These are phyloP conservation scores for Hymenoscyphus linearis DNA, from an alignment of 2,329 filamentous ascomycete genomes.

Conservation along the genomic window DNA sequence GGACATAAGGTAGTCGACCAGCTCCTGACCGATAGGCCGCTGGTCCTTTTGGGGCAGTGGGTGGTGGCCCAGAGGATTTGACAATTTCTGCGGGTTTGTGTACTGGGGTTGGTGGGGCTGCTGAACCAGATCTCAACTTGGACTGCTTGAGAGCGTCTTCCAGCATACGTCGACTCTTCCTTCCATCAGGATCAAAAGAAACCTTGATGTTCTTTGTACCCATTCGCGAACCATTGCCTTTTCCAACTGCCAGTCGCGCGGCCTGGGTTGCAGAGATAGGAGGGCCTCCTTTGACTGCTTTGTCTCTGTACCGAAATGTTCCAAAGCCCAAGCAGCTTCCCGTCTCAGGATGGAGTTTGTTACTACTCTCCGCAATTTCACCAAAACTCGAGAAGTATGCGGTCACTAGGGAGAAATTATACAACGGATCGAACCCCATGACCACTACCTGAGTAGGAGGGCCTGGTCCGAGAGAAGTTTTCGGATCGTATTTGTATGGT, in stretches of 20 bases:
- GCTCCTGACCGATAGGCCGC: constrained; percentile 18
- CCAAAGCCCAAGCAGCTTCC: constrained; percentile 93
- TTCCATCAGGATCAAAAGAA: constrained; percentile 83
- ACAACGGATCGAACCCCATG: constrained; percentile 91
- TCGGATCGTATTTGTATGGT: constrained; percentile 75
- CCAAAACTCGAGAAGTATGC: constrained; percentile 76
- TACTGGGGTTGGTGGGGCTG: constrained; percentile 27
- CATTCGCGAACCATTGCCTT: constrained; percentile 73
- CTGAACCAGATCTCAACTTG: constrained; percentile 18
- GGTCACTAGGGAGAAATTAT: constrained; percentile 70
- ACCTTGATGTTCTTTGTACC: constrained; percentile 74
- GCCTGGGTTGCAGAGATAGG: constrained; percentile 68
- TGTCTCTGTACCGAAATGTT: constrained; percentile 82
- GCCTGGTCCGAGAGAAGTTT: constrained; percentile 80
- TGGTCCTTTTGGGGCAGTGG: constrained; percentile 82
- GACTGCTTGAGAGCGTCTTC: constrained; percentile 59
- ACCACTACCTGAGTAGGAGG: constrained; percentile 89
- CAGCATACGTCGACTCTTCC: constrained; percentile 73
- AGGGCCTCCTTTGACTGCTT: constrained; percentile 35
- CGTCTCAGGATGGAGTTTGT: constrained; percentile 91
- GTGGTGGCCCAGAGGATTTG: constrained; percentile 60
- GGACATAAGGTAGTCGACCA: constrained; percentile 16
- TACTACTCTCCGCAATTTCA: constrained; percentile 84
- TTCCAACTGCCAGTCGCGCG: constrained; percentile 72
- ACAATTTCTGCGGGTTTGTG: constrained; percentile 36